Evolutionary conservation across 2,329 filamentous ascomycete genomes (phyloP).

Genomic region (Plenodomus tracheiphilus): DNA sequence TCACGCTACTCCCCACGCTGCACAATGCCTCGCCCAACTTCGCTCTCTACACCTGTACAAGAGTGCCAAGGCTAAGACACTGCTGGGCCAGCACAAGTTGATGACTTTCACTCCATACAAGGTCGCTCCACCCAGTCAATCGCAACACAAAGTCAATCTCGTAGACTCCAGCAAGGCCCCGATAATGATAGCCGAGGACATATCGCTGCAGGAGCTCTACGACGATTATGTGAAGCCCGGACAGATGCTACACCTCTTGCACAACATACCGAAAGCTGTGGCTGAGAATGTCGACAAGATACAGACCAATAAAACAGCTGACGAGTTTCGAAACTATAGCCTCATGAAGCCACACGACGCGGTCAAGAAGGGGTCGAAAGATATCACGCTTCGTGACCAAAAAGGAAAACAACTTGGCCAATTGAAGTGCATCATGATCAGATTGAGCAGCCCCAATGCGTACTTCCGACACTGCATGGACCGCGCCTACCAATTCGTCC

Average conservation of each 20-base stretch:
- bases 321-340: conserved; percentile 11
- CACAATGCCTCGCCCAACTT: conserved; percentile 23
- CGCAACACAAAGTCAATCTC: conserved; percentile 25
- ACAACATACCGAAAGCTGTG: conserved; percentile 3
- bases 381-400: background rate
- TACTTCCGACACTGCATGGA: conserved; percentile 18
- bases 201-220: conserved; percentile 24
- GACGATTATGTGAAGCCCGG: conserved; percentile 24
- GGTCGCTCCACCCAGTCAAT: conserved; percentile 4
- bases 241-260: conserved; percentile 19
- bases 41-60: conserved; percentile 34
- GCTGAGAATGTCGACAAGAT: conserved; percentile 3
- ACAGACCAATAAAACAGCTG: conserved; percentile 1
- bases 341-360: conserved; percentile 8
- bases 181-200: conserved; percentile 9
- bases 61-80: conserved; percentile 26
- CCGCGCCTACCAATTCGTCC: conserved; percentile 30
- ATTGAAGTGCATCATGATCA: conserved; percentile 24
- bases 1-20: background rate
- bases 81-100: conserved; percentile 32
- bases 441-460: conserved; percentile 10
- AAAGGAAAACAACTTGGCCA: conserved; percentile 10
- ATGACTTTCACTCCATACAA: conserved; percentile 20
- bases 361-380: background rate
- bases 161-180: conserved; percentile 3